These are phyloP conservation scores for Stromatinia cepivora DNA, from an alignment of 2,329 filamentous ascomycete genomes.

Conservation along the genomic window DNA sequence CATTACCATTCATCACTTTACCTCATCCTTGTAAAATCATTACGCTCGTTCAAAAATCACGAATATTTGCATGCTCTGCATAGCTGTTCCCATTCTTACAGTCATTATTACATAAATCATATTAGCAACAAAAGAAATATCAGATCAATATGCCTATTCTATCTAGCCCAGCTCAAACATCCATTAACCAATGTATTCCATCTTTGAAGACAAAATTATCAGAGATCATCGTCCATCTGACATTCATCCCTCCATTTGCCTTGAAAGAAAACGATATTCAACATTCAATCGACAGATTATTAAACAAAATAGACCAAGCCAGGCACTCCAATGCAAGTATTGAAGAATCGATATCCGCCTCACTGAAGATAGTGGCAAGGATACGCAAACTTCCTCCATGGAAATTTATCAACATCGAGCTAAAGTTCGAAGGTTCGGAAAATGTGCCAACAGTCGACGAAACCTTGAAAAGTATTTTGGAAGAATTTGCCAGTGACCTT, in stretches of 20 bases:
- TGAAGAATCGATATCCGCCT: background rate
- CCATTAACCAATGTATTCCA: background rate
- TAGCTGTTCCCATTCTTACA: background rate
- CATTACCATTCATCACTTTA: background rate
- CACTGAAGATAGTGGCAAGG: background rate
- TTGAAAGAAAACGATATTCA: background rate
- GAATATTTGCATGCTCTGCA: background rate
- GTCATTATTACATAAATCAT: background rate
- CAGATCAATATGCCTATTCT: background rate
- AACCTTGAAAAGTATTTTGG: background rate
- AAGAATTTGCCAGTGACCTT: background rate
- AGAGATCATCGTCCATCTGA: background rate
- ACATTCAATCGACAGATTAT: background rate
- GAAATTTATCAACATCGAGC: constrained; percentile 14
- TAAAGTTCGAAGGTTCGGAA: background rate
- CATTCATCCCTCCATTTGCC: background rate
- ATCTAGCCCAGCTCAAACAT: background rate
- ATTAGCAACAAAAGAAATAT: background rate
- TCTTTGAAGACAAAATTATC: constrained; percentile 1
- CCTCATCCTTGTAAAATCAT: background rate
- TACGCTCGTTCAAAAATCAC: background rate
- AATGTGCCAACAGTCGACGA: background rate
- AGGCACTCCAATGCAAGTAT: background rate
- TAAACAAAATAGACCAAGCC: background rate
- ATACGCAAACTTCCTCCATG: background rate